Base-by-base conservation (phyloP, 2,329 filamentous ascomycete species). In the Alternaria triticimaculans region DNA sequence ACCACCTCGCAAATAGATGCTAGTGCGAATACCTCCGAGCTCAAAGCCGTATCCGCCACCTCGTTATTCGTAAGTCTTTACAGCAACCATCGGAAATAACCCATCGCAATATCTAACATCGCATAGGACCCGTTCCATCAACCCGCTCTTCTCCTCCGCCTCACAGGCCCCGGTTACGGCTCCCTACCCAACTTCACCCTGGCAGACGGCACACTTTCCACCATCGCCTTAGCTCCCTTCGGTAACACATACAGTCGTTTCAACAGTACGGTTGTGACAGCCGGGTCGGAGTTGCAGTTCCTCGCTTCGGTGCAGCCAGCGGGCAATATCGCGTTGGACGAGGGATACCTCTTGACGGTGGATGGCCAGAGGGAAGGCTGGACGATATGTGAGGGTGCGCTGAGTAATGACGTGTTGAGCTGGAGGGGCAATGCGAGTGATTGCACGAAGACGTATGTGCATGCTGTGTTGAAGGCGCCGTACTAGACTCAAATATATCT, bases 121-220 rank as follows among this genome's bases (percentile, higher is more conserved):
- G n/a, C 18, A 5, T 26, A 72, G 73, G 76, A 80, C 50, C 79
- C 80, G 1, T 74, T 75, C 72, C 69, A 78, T 57, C 65, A 74
- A 55, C 68, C 74, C 14, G 73, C 69, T 44, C 77, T 79, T 67
- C 70, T 78, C 60, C 74, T 83, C 21, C 80, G 81, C 63, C 73
- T 79, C 18, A 80, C 77, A 56, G 74, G 60, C 8, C 73, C 78
- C 0, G 80, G 80, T 63, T 83, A 82, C 65, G 72, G 70, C 57
- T 78, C 71, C 20, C 73, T 83, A 0, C 80, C 80, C 3, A 72
- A 62, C 50, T 82, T 82, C 71, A 82, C 77, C 4, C 70, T 83
- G 21, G 62, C 72, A 5, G 55, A 71, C 44, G 76, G 76, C 18
- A 76, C 75, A 0, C 70, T 82, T 14, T 76, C 79, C 10, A 80